Evolutionary conservation across 1,139 yeast genomes (phyloP).

Genomic region (Sugiyamaella sp.): DNA sequence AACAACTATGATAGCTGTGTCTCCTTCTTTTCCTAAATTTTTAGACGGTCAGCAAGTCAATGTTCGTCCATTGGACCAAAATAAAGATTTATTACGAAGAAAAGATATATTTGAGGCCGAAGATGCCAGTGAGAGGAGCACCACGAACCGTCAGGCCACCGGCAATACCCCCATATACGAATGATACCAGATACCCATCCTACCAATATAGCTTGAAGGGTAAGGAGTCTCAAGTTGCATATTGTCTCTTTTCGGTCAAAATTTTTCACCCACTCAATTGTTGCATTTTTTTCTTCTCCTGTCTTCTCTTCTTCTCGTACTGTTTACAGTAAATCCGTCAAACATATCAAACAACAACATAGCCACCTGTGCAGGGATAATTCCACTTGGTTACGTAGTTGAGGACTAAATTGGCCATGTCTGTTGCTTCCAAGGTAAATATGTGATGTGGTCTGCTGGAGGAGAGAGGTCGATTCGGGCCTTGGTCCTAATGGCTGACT

Average conservation of each 20-base stretch:
- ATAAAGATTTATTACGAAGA: no score
- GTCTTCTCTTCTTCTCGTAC: conserved; percentile 7
- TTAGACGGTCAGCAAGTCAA: no score
- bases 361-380: conserved; percentile 4
- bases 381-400: conserved; percentile 17
- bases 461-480: no score
- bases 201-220: not conserved
- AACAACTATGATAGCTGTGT: no score
- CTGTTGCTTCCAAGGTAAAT: conserved; percentile 39
- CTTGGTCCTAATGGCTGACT: no score
- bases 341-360: conserved; percentile 15
- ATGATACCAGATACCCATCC: not conserved
- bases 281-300: conserved; percentile 21
- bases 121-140: no score
- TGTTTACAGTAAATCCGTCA: conserved; percentile 15
- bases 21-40: no score
- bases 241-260: conserved; percentile 17
- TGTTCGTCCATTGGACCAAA: no score
- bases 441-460: no score
- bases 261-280: conserved; percentile 26
- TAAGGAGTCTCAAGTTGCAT: conserved; percentile 3
- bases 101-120: no score
- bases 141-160: no score
- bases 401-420: conserved; percentile 29
- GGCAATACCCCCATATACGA: not conserved